A percentile compares a stretch with the other conserved stretches of the same genome.
phyloP scores from a whole-genome alignment of 768 basidiomycete species.

The Pisolithus orientalis region DNA sequence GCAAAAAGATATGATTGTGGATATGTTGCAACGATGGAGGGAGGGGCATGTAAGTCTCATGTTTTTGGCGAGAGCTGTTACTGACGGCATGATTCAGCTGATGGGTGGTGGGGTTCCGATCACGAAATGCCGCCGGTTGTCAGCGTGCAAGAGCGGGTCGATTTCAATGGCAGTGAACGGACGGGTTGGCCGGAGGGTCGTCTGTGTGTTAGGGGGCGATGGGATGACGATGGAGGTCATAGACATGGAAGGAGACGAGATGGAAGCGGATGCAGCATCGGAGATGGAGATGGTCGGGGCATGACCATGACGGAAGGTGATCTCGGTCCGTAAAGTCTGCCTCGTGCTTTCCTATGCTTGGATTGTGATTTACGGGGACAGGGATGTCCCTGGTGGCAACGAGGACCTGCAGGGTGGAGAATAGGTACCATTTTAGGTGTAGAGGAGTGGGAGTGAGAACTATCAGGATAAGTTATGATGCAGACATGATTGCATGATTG shows the following conservation, averaged over 20 bases:
- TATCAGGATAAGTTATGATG: not conserved
- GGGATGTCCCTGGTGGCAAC: constrained; percentile 18
- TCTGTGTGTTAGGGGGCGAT: constrained; percentile 61
- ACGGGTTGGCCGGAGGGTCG: constrained; percentile 64
- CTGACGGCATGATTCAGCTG: constrained; percentile 40
- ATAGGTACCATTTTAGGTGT: constrained; percentile 29
- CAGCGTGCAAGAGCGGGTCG: constrained; percentile 43
- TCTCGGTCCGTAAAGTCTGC: constrained; percentile 19
- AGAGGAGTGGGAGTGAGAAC: not conserved
- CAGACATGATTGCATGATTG: not conserved
- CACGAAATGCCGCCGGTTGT: constrained; percentile 50
- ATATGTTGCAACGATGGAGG: constrained; percentile 50
- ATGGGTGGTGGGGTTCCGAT: constrained; percentile 43
- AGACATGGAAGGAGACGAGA: constrained; percentile 66
- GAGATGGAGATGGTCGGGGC: constrained; percentile 22
- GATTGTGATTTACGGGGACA: constrained; percentile 17
- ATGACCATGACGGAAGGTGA: constrained; percentile 15
- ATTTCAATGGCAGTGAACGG: constrained; percentile 71
- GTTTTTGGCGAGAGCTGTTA: constrained; percentile 28
- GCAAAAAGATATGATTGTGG: constrained; percentile 63
- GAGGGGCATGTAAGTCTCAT: constrained; percentile 56
- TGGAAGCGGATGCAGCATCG: constrained; percentile 34
- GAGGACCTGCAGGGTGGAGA: constrained; percentile 22
- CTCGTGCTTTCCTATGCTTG: constrained; percentile 17
- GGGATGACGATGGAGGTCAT: constrained; percentile 65